Percentiles rank a stretch among this genome's conserved stretches.
phyloP scores from a whole-genome alignment of 352 stramenopile species.

The Thraustotheca clavata region DNA sequence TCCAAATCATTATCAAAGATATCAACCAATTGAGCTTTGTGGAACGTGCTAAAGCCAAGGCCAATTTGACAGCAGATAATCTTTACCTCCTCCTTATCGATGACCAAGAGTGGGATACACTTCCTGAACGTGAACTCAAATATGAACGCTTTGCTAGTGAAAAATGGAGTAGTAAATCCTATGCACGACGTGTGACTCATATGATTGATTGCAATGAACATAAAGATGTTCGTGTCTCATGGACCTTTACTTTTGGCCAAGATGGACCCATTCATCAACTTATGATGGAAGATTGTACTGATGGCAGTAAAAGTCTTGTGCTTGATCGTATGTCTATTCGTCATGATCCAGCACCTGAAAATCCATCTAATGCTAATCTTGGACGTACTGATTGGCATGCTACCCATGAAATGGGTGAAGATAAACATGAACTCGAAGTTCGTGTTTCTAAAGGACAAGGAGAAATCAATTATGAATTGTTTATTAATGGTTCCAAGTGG shows the following conservation, averaged over 20 bases:
- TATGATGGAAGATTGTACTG: slow-evolving; percentile 49
- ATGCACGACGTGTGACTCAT: slow-evolving; percentile 59
- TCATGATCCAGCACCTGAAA: slow-evolving; percentile 9
- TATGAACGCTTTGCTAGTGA: slow-evolving; percentile 19
- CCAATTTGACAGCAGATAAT: slow-evolving; percentile 33
- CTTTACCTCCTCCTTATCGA: slow-evolving; percentile 67
- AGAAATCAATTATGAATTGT: slow-evolving; percentile 58
- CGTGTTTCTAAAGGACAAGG: slow-evolving; percentile 50
- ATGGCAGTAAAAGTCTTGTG: slow-evolving; percentile 67
- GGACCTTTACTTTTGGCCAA: slow-evolving; percentile 78
- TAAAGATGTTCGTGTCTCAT: slow-evolving; percentile 33
- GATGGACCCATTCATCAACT: slow-evolving; percentile 69
- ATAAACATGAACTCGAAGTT: slow-evolving; percentile 52
- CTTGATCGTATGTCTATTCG: slow-evolving; percentile 25
- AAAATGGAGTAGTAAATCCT: slow-evolving; percentile 70
- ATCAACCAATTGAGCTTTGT: slow-evolving; percentile 63
- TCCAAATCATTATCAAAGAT: slow-evolving; percentile 64
- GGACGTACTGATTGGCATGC: slow-evolving; percentile 47
- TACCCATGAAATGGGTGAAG: slow-evolving; percentile 28
- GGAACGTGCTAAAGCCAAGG: slow-evolving; percentile 30
- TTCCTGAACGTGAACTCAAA: slow-evolving; percentile 45
- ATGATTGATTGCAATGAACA: slow-evolving; percentile 30
- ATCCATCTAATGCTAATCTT: not conserved
- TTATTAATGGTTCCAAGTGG: slow-evolving; percentile 68
- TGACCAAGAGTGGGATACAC: slow-evolving; percentile 51